Conservation (phyloP, 331 rosid genomes). For the Pyrus hybrid region DNA sequence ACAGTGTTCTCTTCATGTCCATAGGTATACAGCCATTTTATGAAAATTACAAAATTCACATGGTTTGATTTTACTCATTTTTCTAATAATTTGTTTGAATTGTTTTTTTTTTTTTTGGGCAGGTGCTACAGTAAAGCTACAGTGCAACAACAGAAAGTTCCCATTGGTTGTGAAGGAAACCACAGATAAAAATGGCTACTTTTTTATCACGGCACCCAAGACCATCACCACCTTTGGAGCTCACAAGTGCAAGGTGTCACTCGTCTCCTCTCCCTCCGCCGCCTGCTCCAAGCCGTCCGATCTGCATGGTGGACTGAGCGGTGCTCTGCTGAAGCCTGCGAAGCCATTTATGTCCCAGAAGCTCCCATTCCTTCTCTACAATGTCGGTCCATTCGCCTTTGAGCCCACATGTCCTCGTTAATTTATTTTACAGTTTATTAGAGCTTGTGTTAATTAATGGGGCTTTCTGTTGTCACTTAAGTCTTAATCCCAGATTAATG, state of each 20-base stretch:
- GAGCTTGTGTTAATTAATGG: background rate
- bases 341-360: conserved; percentile 34
- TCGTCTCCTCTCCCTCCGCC: conserved; percentile 37
- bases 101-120: background rate
- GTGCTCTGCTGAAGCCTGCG: conserved; percentile 40
- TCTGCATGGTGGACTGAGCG: conserved; percentile 50
- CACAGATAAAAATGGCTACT: conserved; percentile 74
- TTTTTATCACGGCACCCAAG: conserved; percentile 54
- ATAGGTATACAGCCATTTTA: too few species aligned
- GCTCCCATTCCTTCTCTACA: conserved; percentile 44
- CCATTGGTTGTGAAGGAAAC: conserved; percentile 11
- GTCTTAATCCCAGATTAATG: background rate
- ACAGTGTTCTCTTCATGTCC: too few species aligned
- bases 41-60: too few species aligned
- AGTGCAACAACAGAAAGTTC: conserved; percentile 61
- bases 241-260: conserved; percentile 50
- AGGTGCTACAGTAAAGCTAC: conserved; percentile 64
- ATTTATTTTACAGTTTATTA: background rate
- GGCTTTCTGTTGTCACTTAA: background rate
- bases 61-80: background rate
- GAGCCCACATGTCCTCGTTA: conserved; percentile 46
- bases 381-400: conserved; percentile 69
- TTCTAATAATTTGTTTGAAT: background rate
- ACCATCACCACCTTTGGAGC: conserved; percentile 52
- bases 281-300: conserved; percentile 34